Base-by-base conservation (phyloP, 768 basidiomycete genomes). In the Tremella fuciformis region DNA sequence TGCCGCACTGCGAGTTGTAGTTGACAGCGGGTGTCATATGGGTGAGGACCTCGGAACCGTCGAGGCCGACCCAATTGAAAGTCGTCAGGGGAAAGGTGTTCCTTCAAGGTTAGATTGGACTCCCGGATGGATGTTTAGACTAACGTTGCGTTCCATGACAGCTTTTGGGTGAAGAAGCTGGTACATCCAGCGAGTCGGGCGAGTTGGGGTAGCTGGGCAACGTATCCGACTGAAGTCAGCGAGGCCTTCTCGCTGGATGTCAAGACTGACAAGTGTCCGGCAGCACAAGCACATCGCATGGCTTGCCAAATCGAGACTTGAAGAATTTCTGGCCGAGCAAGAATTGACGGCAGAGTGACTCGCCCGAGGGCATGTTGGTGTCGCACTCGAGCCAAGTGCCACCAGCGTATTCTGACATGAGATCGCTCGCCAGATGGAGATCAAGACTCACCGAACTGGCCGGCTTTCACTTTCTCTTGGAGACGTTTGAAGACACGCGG, bases 1-100 rank as follows among this genome's bases (percentile, higher is more conserved):
- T 47, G 37, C 18, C 50, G 9, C 53, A n/a, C 19, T 60, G 59
- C 2, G 38, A 40, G 53, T 87, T 93, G 75, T 97, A 97, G 0
- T 87, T 90, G 66, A 89, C 88, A 78, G 87, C 85, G 41, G 93
- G 93, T 2, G 92, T 94, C 91, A 98, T 94, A 70, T 98, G 94
- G 71, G 89, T 91, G 25, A 96, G 77, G 11, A 96, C 86, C 74
- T 97, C 92, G 0, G 85, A 85, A 8, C 93, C 92, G 72, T 98
- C 94, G 62, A 94, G 86, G 7, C 91, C 91, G 1, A 41, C 55
- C 63, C 63, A 94, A 74, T 93, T 96, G 80, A 99, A 99, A 0
- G 91, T 92, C 2, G 89, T 86, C 73, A 96, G 89, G 13, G 94
- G 94, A 80, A 97, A 96, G 11, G 80, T 81, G 70, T 94, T 94